A percentile compares a stretch with the other conserved stretches of the same genome.
phyloP scores from a whole-genome alignment of 176 grass and related monocot genomes.

The Lolium multiflorum region DNA sequence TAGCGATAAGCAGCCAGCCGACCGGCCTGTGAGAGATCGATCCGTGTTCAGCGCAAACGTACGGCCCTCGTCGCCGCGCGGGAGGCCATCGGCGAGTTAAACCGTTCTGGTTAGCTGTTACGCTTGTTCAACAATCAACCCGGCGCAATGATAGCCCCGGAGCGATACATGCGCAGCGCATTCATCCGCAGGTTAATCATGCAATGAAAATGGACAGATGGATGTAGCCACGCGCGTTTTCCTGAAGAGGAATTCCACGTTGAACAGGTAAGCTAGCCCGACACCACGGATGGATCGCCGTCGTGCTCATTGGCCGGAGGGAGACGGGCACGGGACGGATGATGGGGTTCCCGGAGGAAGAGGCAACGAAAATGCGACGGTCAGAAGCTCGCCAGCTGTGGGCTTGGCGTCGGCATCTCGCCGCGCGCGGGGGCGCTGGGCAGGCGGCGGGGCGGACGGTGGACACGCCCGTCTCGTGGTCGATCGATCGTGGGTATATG shows the following conservation, averaged over 20 bases:
- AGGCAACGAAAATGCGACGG: background rate
- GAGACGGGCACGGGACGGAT: background rate
- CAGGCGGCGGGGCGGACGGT: constrained; percentile 1
- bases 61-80: background rate
- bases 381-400: background rate
- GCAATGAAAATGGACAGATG: too few relatives aligned
- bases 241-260: constrained; percentile 25
- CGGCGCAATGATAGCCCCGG: background rate
- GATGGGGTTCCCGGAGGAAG: constrained; percentile 13
- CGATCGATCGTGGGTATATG: background rate
- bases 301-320: background rate
- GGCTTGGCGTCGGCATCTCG: background rate
- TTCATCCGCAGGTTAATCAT: background rate
- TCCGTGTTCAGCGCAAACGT: background rate
- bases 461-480: constrained; percentile 9
- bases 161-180: background rate
- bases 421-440: background rate
- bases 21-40: background rate
- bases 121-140: background rate
- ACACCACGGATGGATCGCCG: background rate
- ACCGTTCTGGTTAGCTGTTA: background rate
- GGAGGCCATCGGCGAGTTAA: background rate
- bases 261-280: constrained; percentile 20
- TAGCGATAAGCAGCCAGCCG: background rate
- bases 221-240: background rate